phyloP scores from a whole-genome alignment of 345 rosid genomes.

The Conringia planisiliqua region DNA sequence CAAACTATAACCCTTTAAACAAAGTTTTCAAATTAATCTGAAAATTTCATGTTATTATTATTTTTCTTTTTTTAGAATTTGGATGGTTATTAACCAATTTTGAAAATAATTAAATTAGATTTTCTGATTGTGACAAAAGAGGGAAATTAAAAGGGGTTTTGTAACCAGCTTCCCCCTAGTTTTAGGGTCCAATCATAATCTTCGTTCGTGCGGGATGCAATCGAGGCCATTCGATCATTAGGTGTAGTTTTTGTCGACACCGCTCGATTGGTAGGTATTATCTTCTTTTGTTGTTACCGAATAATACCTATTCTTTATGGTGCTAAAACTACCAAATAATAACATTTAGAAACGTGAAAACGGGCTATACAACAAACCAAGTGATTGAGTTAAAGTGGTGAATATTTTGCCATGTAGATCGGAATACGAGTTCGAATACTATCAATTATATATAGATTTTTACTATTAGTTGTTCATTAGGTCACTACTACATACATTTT shows the following conservation, averaged over 20 bases:
- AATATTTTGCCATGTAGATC: background rate
- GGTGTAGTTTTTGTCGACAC: background rate
- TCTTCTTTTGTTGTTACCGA: background rate
- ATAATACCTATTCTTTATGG: background rate
- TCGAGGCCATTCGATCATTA: background rate
- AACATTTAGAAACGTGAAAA: background rate
- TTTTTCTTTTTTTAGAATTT: background rate
- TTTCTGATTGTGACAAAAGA: background rate
- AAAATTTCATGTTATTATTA: background rate
- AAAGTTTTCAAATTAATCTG: background rate
- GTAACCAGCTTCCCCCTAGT: background rate
- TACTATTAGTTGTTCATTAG: no score
- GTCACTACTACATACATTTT: no score
- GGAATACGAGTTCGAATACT: background rate
- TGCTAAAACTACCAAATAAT: background rate
- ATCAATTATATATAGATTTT: no score
- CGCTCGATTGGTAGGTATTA: background rate
- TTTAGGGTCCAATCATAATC: background rate
- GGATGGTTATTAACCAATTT: background rate
- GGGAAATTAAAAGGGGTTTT: background rate
- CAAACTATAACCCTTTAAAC: background rate
- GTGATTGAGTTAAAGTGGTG: no score
- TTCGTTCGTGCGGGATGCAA: background rate
- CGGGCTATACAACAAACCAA: no score
- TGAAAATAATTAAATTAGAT: background rate